Conservation (phyloP, 164 flowering plant genomes). For the Chimonanthus salicifolius region DNA sequence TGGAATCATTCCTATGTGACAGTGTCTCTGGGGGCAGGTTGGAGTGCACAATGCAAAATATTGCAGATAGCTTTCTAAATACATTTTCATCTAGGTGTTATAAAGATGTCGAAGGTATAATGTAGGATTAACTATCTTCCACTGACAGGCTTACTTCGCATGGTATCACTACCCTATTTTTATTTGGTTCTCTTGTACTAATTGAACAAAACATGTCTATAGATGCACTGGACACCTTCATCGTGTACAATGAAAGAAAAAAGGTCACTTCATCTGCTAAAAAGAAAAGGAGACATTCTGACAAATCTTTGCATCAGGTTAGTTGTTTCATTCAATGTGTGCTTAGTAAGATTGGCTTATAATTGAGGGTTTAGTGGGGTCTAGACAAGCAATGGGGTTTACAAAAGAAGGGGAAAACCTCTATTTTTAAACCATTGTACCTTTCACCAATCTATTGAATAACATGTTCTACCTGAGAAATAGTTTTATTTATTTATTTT, state of each 20-base stretch:
- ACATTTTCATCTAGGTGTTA: conserved; percentile 49
- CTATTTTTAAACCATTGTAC: not conserved
- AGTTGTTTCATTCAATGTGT: not conserved
- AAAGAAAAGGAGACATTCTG: conserved; percentile 53
- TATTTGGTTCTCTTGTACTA: not conserved
- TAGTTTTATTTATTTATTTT: no score
- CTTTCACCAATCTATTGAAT: not conserved
- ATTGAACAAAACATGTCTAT: conserved; percentile 10
- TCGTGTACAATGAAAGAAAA: conserved; percentile 84
- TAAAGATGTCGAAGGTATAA: conserved; percentile 66
- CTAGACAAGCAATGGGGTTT: not conserved
- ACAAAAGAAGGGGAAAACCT: not conserved
- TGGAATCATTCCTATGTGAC: not conserved
- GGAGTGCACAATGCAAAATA: conserved; percentile 98
- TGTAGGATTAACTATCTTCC: not conserved
- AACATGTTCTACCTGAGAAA: no score
- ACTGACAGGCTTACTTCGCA: not conserved
- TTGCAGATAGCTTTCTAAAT: conserved; percentile 79
- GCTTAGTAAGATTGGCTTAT: no score
- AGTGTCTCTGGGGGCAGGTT: conserved; percentile 90
- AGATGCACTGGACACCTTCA: conserved; percentile 77
- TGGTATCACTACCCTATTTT: not conserved
- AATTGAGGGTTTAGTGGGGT: not conserved
- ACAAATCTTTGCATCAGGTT: conserved; percentile 83
- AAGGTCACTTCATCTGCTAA: conserved; percentile 99